These are phyloP conservation scores for Debaryomyces udenii DNA, from an alignment of 1,139 yeast species.

Conservation along the genomic window DNA sequence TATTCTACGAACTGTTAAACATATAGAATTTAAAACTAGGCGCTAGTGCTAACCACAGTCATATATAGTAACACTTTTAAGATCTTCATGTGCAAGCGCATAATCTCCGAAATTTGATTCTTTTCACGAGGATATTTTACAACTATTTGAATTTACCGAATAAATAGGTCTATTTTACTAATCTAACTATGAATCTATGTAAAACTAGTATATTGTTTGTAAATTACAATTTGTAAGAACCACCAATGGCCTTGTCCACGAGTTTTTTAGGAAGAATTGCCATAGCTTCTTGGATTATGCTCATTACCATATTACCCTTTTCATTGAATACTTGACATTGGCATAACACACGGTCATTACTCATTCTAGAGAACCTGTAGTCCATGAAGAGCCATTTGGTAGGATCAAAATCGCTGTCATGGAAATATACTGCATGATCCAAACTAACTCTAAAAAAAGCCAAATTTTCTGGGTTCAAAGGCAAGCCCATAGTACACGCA, in stretches of 20 bases:
- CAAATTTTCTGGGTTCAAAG: constrained; percentile 19
- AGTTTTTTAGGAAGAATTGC: constrained; percentile 29
- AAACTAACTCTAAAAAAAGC: constrained; percentile 43
- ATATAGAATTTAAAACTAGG: no score
- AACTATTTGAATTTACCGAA: no score
- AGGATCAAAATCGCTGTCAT: constrained; percentile 39
- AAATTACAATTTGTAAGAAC: constrained; percentile 10
- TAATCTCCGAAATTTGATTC: no score
- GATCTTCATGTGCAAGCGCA: no score
- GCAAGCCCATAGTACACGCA: constrained; percentile 30
- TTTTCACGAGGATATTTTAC: no score
- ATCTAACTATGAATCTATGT: no score
- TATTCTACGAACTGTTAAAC: no score
- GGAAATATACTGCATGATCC: constrained; percentile 45
- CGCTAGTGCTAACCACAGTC: no score
- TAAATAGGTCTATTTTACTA: no score
- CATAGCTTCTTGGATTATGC: constrained; percentile 43
- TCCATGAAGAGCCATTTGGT: constrained; percentile 45
- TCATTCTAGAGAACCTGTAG: constrained; percentile 35
- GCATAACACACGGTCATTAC: constrained; percentile 39
- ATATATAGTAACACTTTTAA: no score
- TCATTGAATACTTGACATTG: constrained; percentile 31
- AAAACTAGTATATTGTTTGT: no score
- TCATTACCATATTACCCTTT: constrained; percentile 34
- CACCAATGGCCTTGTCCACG: constrained; percentile 24